Conservation (phyloP, 345 rosid genomes). For the Syzygium aromaticum region DNA sequence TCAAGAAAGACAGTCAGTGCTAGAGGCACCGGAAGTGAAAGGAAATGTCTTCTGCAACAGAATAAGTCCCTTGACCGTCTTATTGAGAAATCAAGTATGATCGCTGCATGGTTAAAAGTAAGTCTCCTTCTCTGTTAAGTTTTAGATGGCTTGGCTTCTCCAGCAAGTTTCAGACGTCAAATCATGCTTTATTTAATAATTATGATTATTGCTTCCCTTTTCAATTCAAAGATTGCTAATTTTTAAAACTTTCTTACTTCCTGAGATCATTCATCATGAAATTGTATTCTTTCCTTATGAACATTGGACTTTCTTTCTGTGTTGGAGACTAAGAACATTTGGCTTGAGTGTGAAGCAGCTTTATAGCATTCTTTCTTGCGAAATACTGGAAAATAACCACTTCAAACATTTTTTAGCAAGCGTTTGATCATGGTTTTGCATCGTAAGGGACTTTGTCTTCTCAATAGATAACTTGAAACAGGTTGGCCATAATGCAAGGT, state of each 20-base stretch:
- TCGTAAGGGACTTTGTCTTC: not conserved
- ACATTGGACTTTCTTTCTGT: not conserved
- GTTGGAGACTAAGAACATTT: not conserved
- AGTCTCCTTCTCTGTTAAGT: conserved; percentile 1
- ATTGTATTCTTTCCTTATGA: not conserved
- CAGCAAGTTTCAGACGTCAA: not conserved
- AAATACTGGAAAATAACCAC: not conserved
- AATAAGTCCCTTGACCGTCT: conserved; percentile 62
- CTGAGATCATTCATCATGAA: not conserved
- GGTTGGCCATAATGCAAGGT: not conserved
- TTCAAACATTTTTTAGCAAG: not conserved
- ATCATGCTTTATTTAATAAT: not conserved
- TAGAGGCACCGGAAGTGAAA: conserved; percentile 48
- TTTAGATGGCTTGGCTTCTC: not conserved
- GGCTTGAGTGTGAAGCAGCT: not conserved
- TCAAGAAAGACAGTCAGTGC: conserved; percentile 41
- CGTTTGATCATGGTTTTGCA: not conserved
- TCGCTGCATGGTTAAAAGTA: conserved; percentile 78
- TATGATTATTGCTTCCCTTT: not conserved
- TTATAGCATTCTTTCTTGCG: not conserved
- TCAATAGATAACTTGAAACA: not conserved
- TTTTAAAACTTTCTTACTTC: not conserved
- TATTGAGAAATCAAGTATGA: conserved; percentile 64
- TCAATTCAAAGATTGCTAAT: not conserved
- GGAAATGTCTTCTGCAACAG: conserved; percentile 59